Percentiles rank a stretch among this genome's conserved stretches.
phyloP scores from a whole-genome alignment of 352 stramenopile species.

The Phytopythium kandeliae region DNA sequence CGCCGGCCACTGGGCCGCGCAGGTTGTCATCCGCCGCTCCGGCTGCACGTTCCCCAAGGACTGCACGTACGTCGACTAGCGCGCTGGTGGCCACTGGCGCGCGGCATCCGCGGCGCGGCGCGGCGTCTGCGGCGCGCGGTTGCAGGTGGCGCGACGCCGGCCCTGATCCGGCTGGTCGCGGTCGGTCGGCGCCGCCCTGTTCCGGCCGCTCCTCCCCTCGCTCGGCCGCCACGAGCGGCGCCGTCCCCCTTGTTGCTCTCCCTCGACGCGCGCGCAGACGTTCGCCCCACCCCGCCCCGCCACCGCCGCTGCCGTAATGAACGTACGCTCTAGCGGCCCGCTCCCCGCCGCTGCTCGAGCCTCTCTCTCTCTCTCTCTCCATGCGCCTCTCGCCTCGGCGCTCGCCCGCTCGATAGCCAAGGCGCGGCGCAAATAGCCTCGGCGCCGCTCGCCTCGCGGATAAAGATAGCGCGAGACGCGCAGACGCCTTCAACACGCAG shows the following conservation, averaged over 20 bases:
- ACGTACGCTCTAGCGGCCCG: too few species aligned
- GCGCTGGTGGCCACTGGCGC: too few species aligned
- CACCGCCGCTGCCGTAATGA: too few species aligned
- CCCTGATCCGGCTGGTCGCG: not conserved
- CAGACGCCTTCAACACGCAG: not conserved
- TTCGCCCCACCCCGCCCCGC: too few species aligned
- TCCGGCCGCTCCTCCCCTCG: too few species aligned
- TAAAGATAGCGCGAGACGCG: not conserved
- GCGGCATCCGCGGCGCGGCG: too few species aligned
- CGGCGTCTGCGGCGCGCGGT: too few species aligned
- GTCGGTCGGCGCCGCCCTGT: not conserved
- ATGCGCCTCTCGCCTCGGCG: too few species aligned
- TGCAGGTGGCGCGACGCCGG: constrained; percentile 3
- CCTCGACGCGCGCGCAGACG: constrained; percentile 3
- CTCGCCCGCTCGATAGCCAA: too few species aligned
- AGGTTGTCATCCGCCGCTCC: constrained; percentile 96
- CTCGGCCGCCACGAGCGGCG: not conserved
- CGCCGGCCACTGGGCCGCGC: constrained; percentile 95
- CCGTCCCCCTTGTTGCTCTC: constrained; percentile 1
- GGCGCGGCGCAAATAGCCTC: too few species aligned
- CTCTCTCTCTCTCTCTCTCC: not conserved
- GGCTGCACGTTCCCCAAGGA: constrained; percentile 93
- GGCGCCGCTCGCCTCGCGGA: too few species aligned
- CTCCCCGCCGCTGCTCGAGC: too few species aligned
- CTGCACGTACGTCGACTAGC: constrained; percentile 90